These are phyloP conservation scores for Westerdykella aurantiaca DNA, from an alignment of 2,329 filamentous ascomycete genomes.

Conservation along the genomic window DNA sequence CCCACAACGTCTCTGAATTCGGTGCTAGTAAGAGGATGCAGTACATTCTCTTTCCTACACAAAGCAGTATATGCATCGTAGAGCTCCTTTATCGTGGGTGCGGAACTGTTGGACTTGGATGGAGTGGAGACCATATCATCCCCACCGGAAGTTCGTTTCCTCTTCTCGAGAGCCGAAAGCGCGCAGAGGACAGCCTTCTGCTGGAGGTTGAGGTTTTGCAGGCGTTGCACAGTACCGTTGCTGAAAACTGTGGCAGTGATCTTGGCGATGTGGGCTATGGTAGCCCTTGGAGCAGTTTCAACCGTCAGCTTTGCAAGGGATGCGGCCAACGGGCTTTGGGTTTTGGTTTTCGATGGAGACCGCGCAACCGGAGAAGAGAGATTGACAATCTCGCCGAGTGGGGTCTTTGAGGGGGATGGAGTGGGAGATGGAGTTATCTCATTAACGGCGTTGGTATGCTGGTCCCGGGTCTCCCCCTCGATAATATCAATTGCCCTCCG, in stretches of 20 bases:
- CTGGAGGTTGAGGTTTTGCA: conserved; percentile 85
- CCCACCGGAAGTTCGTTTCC: conserved; percentile 47
- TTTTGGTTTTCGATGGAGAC: conserved; percentile 37
- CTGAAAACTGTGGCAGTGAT: conserved; percentile 86
- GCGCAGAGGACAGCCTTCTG: conserved; percentile 94
- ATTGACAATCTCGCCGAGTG: conserved; percentile 77
- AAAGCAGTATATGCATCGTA: conserved; percentile 78
- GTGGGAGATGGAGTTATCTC: conserved; percentile 41
- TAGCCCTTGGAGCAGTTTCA: conserved; percentile 79
- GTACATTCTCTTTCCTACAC: conserved; percentile 79
- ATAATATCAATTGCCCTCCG: conserved; percentile 83
- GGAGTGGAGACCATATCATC: conserved; percentile 35
- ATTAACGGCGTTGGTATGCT: conserved; percentile 58
- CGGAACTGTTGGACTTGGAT: conserved; percentile 46
- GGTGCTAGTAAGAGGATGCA: conserved; percentile 82
- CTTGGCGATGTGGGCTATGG: conserved; percentile 84
- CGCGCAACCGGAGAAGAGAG: conserved; percentile 49
- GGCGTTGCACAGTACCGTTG: conserved; percentile 77
- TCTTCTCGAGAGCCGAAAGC: conserved; percentile 78
- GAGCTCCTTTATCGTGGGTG: conserved; percentile 75
- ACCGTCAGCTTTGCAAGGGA: conserved; percentile 61
- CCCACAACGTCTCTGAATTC: conserved; percentile 92
- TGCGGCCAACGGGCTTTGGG: conserved; percentile 17
- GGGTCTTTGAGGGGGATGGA: conserved; percentile 65
- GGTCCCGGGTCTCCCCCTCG: conserved; percentile 74